Base-by-base conservation (phyloP, 2,329 filamentous ascomycete genomes). In the Alternaria conjuncta region DNA sequence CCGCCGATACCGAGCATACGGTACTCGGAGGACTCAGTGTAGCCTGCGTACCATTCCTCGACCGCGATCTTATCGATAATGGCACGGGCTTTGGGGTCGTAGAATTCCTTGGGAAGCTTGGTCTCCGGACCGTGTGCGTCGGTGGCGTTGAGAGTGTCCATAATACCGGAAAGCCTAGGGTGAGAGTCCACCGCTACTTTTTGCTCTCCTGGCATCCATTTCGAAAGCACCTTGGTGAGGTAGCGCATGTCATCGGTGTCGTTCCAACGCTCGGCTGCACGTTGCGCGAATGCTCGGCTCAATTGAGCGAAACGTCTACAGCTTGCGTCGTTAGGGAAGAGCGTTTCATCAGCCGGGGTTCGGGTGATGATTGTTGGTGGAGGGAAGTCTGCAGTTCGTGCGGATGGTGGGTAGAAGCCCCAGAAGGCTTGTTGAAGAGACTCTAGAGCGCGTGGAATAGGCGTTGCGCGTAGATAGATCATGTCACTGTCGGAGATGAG, bases 11-110 rank as follows among this genome's bases (percentile, higher is more conserved):
- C 96, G 3, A 98, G 85, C 68, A 87, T 88, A n/a, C 95, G 90
- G 81, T 97, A 98, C 80, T 98, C 96, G 45, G 83, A 82, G 64
- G 89, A 94, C 80, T 97, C 94, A 61, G 86, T 86, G 78, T 96
- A 98, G 3, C 96, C 95, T 20, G 87, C 84, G 78, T 91, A 98
- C 96, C 96, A 98, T 81, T 98, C 96, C 73, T 99, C 94, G 0
- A 94, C 89, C 26, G 87, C 89, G 62, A 97, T 89, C 36, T 85
- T 84, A 61, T 92, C 88, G 61, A 96, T 88, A 64, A 94, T 91
- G 4, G 85, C 84, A 54, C 88, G 86, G 5, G 86, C 88, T 74
- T 90, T 90, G 18, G 85, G 77, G 75, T 97, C 93, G 80, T 98
- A 98, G 79, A 99, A 98, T 66, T 94, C 92, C 10, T 86, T 84